Evolutionary conservation across 805 yeast genomes (phyloP), one percentile per base, ranked within the genome.

Genomic region (Nakazawaea siamensis): DNA sequence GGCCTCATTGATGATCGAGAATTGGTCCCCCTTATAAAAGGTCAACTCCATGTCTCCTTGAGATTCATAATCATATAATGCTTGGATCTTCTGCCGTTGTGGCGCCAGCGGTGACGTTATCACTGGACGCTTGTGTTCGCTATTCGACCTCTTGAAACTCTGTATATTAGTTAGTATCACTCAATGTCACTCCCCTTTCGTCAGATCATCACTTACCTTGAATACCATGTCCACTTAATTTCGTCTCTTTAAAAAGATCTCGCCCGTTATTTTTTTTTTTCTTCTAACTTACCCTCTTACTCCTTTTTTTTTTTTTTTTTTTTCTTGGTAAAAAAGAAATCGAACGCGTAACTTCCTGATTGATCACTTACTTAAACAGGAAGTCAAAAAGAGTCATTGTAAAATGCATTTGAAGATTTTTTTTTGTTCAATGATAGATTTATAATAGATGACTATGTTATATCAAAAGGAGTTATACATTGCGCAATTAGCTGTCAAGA

Each of bases 401-500:
- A n/a, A n/a, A n/a, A n/a, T n/a, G n/a, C n/a, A n/a, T n/a, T n/a
- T n/a, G n/a, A n/a, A n/a, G n/a, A n/a, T n/a, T n/a, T n/a, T n/a
- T n/a, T n/a, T n/a, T n/a, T n/a, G n/a, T n/a, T n/a, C n/a, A n/a
- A n/a, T n/a, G n/a, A n/a, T n/a, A n/a, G n/a, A n/a, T n/a, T n/a
- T n/a, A n/a, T n/a, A n/a, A n/a, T n/a, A n/a, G n/a, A n/a, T 10
- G 23, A 7, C 23, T 8, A 35, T 26, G 34, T 18, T 35, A 24
- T 35, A 35, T 20, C 34, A 67, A 28, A 72, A 62, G 51, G 98
- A 90, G 58, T 68, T 80, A 17, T 62, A 68, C 37, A 71, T 90
- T 30, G 98, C 97, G 15, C 78, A 88, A 30, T 63, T 83, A 48
- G 97, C 97, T 0, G 96, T 92, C 16, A 83, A 77, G 48, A 70